These are phyloP conservation scores for Polygonum aviculare DNA, from an alignment of 148 eudicot genomes.

Conservation along the genomic window DNA sequence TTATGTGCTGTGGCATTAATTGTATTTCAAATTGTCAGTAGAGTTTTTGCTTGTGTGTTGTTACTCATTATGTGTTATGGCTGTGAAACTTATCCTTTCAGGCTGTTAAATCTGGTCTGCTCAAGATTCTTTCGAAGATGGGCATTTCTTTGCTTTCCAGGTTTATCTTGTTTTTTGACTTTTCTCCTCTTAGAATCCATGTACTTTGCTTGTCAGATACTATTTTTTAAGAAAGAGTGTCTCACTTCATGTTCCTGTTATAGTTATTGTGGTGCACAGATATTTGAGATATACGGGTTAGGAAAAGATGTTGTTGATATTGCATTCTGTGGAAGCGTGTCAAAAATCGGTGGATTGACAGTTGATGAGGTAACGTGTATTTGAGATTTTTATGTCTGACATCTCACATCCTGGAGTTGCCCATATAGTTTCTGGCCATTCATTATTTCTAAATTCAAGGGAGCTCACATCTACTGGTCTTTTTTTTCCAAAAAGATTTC, in stretches of 20 bases:
- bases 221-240: background rate
- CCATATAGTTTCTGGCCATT: background rate
- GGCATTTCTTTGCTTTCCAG: conserved; percentile 98
- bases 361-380: conserved; percentile 71
- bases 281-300: conserved; percentile 93
- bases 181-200: background rate
- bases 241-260: conserved; percentile 14
- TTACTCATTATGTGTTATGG: background rate
- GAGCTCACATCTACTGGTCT: background rate
- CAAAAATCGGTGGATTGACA: conserved; percentile 87
- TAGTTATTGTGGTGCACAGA: conserved; percentile 98
- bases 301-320: conserved; percentile 81
- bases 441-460: background rate
- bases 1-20: background rate
- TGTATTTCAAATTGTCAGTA: background rate
- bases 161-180: conserved; percentile 27
- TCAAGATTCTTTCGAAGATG: conserved; percentile 96
- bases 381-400: background rate
- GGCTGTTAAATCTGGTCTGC: conserved; percentile 85
- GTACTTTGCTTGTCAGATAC: background rate
- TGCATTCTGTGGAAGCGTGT: conserved; percentile 87
- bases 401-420: background rate
- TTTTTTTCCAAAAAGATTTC: background rate
- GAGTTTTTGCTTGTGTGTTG: background rate
- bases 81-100: conserved; percentile 21